Evolutionary conservation across 2,329 filamentous ascomycete genomes (phyloP).

Genomic region (Nigrospora sphaerica): DNA sequence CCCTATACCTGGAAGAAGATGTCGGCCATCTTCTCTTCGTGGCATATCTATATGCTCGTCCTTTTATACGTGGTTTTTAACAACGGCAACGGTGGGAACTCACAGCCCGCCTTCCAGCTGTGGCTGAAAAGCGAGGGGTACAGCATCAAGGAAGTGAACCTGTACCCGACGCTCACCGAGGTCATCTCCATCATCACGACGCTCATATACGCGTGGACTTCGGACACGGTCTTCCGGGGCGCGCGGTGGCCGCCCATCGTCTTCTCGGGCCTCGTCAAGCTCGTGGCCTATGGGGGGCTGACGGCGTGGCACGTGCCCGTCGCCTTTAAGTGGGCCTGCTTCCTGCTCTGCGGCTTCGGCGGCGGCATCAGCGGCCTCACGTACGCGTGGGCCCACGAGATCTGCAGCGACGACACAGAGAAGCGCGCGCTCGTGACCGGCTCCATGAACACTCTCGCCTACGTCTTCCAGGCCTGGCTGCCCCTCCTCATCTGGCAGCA

Average conservation of each 20-base stretch:
- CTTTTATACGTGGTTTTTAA: slow-evolving; percentile 58
- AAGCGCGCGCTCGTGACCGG: slow-evolving; percentile 60
- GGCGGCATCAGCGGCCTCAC: slow-evolving; percentile 38
- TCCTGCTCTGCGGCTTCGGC: slow-evolving; percentile 46
- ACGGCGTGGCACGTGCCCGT: slow-evolving; percentile 36
- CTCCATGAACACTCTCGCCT: slow-evolving; percentile 63
- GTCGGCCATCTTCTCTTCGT: slow-evolving; percentile 53
- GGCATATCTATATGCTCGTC: slow-evolving; percentile 56
- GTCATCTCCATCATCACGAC: slow-evolving; percentile 50
- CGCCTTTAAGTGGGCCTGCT: slow-evolving; percentile 58
- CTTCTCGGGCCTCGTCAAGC: slow-evolving; percentile 39
- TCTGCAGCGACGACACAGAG: slow-evolving; percentile 47
- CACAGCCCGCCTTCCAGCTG: slow-evolving; percentile 47
- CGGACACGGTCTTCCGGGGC: slow-evolving; percentile 52
- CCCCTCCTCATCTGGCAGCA: slow-evolving; percentile 61
- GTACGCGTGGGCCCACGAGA: slow-evolving; percentile 43
- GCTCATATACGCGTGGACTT: slow-evolving; percentile 58
- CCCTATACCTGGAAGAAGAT: slow-evolving; percentile 40
- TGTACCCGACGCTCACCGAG: slow-evolving; percentile 52
- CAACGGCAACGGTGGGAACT: slow-evolving; percentile 41
- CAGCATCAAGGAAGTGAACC: slow-evolving; percentile 27
- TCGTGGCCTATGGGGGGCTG: slow-evolving; percentile 31
- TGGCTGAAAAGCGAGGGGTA: slow-evolving; percentile 39
- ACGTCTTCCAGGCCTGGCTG: slow-evolving; percentile 63
- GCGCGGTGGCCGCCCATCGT: slow-evolving; percentile 58